These are phyloP conservation scores for Kazachstania bromeliacearum DNA, from an alignment of 805 yeast genomes.

Conservation along the genomic window DNA sequence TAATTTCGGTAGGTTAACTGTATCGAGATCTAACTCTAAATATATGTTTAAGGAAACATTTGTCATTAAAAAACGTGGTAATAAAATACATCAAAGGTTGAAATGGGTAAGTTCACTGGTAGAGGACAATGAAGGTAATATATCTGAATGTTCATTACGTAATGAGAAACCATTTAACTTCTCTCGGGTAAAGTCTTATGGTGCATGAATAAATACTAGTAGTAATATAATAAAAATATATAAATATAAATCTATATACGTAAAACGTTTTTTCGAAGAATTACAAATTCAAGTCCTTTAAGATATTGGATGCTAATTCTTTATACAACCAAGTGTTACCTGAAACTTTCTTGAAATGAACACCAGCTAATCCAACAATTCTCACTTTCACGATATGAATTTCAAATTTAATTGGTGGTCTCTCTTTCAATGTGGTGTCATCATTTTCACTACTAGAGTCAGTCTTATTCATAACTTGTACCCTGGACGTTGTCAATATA, in stretches of 20 bases:
- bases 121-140: slow-evolving; percentile 45
- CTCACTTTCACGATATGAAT: slow-evolving; percentile 90
- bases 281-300: slow-evolving; percentile 58
- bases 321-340: slow-evolving; percentile 96
- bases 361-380: slow-evolving; percentile 81
- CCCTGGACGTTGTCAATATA: slow-evolving; percentile 41
- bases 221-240: neutral
- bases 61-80: slow-evolving; percentile 50
- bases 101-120: slow-evolving; percentile 62
- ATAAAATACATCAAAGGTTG: slow-evolving; percentile 56
- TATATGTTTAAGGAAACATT: slow-evolving; percentile 58
- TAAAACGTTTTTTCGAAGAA: no score
- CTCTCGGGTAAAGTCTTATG: slow-evolving; percentile 44
- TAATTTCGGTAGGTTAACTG: slow-evolving; percentile 39
- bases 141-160: slow-evolving; percentile 45
- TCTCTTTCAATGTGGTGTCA: slow-evolving; percentile 1
- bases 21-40: slow-evolving; percentile 49
- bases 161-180: slow-evolving; percentile 78
- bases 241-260: no score
- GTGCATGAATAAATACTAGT: neutral
- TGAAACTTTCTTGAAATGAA: slow-evolving; percentile 83
- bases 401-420: slow-evolving; percentile 66
- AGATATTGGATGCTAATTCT: slow-evolving; percentile 76
- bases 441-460: slow-evolving; percentile 46
- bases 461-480: slow-evolving; percentile 49